These are phyloP conservation scores for Paramecium caudatum DNA, from an alignment of 73 alveolate genomes.

Conservation along the genomic window DNA sequence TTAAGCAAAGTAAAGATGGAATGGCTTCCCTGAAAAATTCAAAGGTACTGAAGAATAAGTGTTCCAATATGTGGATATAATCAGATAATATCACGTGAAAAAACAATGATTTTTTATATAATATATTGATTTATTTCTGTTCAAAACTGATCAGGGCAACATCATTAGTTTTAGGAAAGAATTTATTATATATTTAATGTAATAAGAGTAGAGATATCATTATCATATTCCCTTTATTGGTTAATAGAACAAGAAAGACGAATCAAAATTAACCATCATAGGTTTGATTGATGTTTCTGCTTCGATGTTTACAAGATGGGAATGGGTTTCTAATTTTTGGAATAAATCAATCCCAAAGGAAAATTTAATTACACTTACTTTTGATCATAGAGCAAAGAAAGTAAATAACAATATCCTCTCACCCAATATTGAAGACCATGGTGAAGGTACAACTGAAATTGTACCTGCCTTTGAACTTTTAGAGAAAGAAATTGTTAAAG, in stretches of 20 bases:
- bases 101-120: neutral
- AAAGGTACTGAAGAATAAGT: neutral
- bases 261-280: constrained; percentile 5
- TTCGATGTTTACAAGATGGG: constrained; percentile 69
- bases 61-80: neutral
- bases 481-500: neutral
- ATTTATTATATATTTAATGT: neutral
- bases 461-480: constrained; percentile 64
- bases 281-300: constrained; percentile 75
- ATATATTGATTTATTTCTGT: too few relatives aligned
- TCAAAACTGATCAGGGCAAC: constrained; percentile 16
- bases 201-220: constrained; percentile 9
- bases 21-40: neutral
- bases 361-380: constrained; percentile 28
- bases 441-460: constrained; percentile 70
- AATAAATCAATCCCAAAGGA: constrained; percentile 67
- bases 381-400: constrained; percentile 47
- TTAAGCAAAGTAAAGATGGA: neutral
- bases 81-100: neutral
- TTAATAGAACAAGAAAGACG: neutral
- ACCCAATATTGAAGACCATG: constrained; percentile 48
- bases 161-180: neutral
- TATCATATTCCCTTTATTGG: neutral
- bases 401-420: neutral
- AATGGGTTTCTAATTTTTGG: constrained; percentile 71